A percentile compares a stretch with the other conserved stretches of the same genome.
Conservation (phyloP, 805 yeast species). For the Cyberlindnera xylosilytica region DNA sequence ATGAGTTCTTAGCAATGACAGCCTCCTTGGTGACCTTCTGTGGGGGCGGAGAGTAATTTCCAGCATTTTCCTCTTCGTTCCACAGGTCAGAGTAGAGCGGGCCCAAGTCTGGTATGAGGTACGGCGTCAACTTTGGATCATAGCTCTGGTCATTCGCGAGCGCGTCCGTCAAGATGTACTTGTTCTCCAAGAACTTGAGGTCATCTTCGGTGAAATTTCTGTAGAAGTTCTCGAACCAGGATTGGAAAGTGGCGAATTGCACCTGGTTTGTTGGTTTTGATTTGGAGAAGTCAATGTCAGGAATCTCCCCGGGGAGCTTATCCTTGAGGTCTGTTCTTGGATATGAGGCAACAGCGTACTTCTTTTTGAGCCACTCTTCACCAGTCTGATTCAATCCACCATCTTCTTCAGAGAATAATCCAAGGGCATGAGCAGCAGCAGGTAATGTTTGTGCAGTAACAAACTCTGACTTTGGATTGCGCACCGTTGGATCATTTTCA, state of each 20-base stretch:
- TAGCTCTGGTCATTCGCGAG: constrained; percentile 42
- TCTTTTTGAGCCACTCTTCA: constrained; percentile 66
- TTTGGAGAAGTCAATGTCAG: constrained; percentile 80
- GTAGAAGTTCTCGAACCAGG: constrained; percentile 83
- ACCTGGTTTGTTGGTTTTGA: constrained; percentile 88
- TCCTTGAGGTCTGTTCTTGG: constrained; percentile 76
- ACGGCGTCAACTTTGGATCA: constrained; percentile 71
- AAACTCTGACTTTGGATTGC: constrained; percentile 74
- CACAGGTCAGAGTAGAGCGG: constrained; percentile 78
- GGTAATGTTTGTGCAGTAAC: constrained; percentile 70
- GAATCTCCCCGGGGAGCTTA: constrained; percentile 82
- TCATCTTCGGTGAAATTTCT: constrained; percentile 80
- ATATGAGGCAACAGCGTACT: constrained; percentile 86
- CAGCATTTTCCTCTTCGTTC: constrained; percentile 74
- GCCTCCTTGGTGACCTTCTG: constrained; percentile 39
- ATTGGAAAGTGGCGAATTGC: constrained; percentile 82
- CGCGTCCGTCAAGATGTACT: constrained; percentile 51
- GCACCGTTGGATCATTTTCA: constrained; percentile 56
- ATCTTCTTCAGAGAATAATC: constrained; percentile 57
- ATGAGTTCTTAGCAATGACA: constrained; percentile 54
- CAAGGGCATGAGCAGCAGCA: constrained; percentile 58
- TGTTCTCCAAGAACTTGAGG: constrained; percentile 63
- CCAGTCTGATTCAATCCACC: constrained; percentile 64
- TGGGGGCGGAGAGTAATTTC: constrained; percentile 48
- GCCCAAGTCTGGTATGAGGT: constrained; percentile 81